Conservation (phyloP, 768 basidiomycete genomes). For the Hemileccinum rubropunctum region DNA sequence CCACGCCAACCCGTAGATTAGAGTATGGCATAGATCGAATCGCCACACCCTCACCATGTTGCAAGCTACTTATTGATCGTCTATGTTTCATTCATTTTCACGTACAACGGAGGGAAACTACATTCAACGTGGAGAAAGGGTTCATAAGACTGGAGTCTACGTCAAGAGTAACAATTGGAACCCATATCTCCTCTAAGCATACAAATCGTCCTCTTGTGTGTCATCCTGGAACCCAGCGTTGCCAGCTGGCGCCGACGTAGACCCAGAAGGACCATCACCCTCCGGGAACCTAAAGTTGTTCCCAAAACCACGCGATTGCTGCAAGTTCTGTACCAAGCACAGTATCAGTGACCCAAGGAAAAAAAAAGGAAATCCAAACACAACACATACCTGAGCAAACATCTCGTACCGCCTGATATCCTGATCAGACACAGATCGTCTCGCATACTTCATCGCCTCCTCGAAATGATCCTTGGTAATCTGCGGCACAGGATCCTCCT, state of each 20-base stretch:
- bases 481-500: slow-evolving; percentile 87
- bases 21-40: too few relatives aligned
- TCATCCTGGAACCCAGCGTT: slow-evolving; percentile 86
- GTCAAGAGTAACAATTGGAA: neutral
- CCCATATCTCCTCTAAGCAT: slow-evolving; percentile 49
- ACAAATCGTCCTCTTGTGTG: slow-evolving; percentile 85
- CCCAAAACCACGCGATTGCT: slow-evolving; percentile 90
- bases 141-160: neutral
- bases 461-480: slow-evolving; percentile 95
- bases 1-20: too few relatives aligned
- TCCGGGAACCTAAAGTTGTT: slow-evolving; percentile 99
- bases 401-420: slow-evolving; percentile 99
- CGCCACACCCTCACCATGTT: too few relatives aligned
- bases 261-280: slow-evolving; percentile 38
- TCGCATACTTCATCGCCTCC: slow-evolving; percentile 97
- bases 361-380: neutral
- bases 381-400: slow-evolving; percentile 75
- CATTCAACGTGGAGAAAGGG: neutral
- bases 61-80: neutral
- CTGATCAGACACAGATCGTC: slow-evolving; percentile 93
- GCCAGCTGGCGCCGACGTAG: slow-evolving; percentile 44
- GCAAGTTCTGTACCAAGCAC: slow-evolving; percentile 62
- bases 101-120: slow-evolving; percentile 4
- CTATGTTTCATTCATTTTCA: slow-evolving; percentile 12
- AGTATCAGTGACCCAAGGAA: neutral